Base-by-base conservation (phyloP, 108 stramenopile genomes). In the Fragilaria radians region DNA sequence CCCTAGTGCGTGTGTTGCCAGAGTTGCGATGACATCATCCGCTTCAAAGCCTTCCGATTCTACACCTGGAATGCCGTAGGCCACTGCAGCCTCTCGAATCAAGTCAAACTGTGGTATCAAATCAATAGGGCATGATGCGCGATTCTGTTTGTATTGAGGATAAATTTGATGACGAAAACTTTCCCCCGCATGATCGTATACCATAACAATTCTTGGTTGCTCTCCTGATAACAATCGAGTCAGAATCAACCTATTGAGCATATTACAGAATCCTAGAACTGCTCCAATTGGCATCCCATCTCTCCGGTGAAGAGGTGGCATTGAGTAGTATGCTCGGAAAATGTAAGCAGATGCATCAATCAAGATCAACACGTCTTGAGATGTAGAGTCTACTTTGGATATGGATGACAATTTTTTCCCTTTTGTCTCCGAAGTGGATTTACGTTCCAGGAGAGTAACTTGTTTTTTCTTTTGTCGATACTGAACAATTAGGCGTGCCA, bases 21-120 rank as follows among this genome's bases (percentile, higher is more conserved):
- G 45, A 0, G 88, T 88, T 0, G 93, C 93, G 70, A 95, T 95
- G 26, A 95, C 90, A 77, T 95, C 93, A 57, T 95, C 93, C 0
- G 93, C 93, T 63, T 95, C 93, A 62, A 72, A 91, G 0, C 80
- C 82, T 46, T 64, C 61, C 7, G 90, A 88, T 71, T 87, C 75
- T 21, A 95, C 70, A 58, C 77, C 73, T 7, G 69, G 54, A 28
- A 89, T 66, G 0, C 93, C 93, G 65, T 89, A 95, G n/a, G 93
- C 93, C 51, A 62, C 57, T 14, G 81, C 86, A 17, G 85, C 88
- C 56, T 78, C 67, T 25, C 76, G 67, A 27, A 91, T 72, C 7
- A 91, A 67, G 9, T 61, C 73, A 66, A 95, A 91, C 61, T 95
- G 93, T 4, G 90, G 87, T 25, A 89, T 67, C 36, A 95, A 66